Evolutionary conservation across 106 monocot genomes (phyloP), one percentile per base, ranked within the genome.

Genomic region (Xerophyta viscosa): DNA sequence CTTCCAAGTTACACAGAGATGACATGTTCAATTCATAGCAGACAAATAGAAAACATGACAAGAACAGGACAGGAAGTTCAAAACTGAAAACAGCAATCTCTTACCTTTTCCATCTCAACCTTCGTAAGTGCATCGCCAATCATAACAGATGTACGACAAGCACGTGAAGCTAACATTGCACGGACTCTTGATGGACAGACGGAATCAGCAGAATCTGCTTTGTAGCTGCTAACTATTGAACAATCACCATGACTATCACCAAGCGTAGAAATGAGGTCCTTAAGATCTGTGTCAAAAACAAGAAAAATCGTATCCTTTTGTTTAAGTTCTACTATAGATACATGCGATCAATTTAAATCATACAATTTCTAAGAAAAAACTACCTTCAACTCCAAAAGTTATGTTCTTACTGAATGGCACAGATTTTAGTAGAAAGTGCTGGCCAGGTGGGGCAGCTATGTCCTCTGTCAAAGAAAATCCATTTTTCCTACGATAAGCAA

Each of bases 171-270:
- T 47, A 99, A 60, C 98, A 99, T 99, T 52, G 76, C 68, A 41
- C 90, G 90, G 20, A 99, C 80, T 61, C 90, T 90, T 63, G 90
- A 82, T 57, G 98, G 98, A 48, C 98, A 99, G n/a, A 99, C 27
- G 55, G 98, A 90, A 77, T 99, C 98, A 54, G 48, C 50, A 23
- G 76, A 72, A 60, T 90, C 85, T 59, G 75, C 65, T 73, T 71
- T 90, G 71, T 83, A 99, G 63, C 80, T 83, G 54, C 77, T 67
- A 19, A 89, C 57, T 37, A 86, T 72, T 20, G 82, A 68, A 46
- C 79, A 86, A 4, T 99, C 98, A 37, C 66, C 98, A 80, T 86
- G 67, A 62, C 64, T 66, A 63, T 99, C 98, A 61, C 66, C 56
- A 49, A 99, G 86, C 25, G 77, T 65, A 58, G 86, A 71, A 56